Conservation (phyloP, 768 basidiomycete genomes). For the Termitomyces sp. region DNA sequence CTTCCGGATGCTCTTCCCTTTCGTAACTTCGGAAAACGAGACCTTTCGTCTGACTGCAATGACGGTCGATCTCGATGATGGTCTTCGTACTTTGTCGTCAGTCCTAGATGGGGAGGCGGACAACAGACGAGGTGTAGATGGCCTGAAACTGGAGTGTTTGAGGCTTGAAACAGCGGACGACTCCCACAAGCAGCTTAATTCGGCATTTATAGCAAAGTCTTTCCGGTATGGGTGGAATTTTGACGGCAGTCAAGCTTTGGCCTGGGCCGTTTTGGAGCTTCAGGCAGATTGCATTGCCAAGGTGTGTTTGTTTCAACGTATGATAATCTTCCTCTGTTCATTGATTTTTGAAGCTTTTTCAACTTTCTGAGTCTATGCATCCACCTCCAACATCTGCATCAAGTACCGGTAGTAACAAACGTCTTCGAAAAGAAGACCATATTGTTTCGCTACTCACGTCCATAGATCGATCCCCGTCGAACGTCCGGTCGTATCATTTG, state of each 20-base stretch:
- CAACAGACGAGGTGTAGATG: constrained; percentile 60
- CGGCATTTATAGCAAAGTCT: constrained; percentile 55
- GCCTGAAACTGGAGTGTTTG: constrained; percentile 59
- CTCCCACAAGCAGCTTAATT: constrained; percentile 10
- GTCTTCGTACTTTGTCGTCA: constrained; percentile 47
- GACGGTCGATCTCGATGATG: constrained; percentile 36
- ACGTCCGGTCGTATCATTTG: constrained; percentile 43
- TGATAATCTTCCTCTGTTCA: constrained; percentile 2
- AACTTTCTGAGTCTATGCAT: constrained; percentile 53
- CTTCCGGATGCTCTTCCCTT: constrained; percentile 68
- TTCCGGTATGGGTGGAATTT: constrained; percentile 76
- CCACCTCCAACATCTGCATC: constrained; percentile 17
- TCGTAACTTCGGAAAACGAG: constrained; percentile 39
- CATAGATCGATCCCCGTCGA: constrained; percentile 28
- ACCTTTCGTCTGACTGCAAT: constrained; percentile 5
- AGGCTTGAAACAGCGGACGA: constrained; percentile 41
- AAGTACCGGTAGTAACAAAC: constrained; percentile 37
- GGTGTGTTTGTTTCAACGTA: constrained; percentile 30
- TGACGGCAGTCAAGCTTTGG: constrained; percentile 57
- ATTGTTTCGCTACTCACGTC: constrained; percentile 47
- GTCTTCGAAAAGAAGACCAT: constrained; percentile 52
- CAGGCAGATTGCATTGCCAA: constrained; percentile 73
- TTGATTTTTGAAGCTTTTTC: constrained; percentile 44
- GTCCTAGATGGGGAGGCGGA: constrained; percentile 59
- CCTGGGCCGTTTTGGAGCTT: constrained; percentile 76